Conservation (phyloP, 306 rosid species). For the Begonia loranthoides region DNA sequence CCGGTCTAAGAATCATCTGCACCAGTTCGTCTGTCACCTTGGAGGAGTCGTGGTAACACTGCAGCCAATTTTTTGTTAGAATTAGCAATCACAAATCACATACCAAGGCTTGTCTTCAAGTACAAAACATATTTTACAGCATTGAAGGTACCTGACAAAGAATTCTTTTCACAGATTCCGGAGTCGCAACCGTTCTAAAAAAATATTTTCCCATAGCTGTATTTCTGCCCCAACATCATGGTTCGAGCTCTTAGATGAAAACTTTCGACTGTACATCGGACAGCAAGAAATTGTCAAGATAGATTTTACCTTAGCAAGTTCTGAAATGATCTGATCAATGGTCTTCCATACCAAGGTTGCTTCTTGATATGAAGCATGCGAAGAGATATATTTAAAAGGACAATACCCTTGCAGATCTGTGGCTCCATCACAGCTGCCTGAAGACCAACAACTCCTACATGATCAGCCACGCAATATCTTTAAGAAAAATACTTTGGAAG, state of each 20-base stretch:
- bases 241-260: conserved; percentile 8
- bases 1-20: conserved; percentile 70
- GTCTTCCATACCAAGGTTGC: conserved; percentile 91
- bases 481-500: too few relatives aligned
- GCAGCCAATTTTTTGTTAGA: conserved; percentile 18
- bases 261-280: conserved; percentile 10
- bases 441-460: conserved; percentile 91
- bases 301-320: conserved; percentile 58
- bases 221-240: conserved; percentile 42
- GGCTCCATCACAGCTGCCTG: conserved; percentile 76
- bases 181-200: conserved; percentile 54
- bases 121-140: neutral
- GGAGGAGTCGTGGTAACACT: conserved; percentile 90
- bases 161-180: conserved; percentile 65
- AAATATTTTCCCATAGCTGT: conserved; percentile 64
- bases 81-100: too few relatives aligned
- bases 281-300: conserved; percentile 11
- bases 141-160: conserved; percentile 60
- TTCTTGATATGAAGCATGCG: conserved; percentile 91
- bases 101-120: neutral
- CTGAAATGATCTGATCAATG: conserved; percentile 75
- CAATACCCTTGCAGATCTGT: conserved; percentile 53
- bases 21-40: conserved; percentile 86
- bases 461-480: conserved; percentile 8
- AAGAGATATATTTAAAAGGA: conserved; percentile 71